Conservation (phyloP, 2,329 filamentous ascomycete species). For the Nothopassalora personata region DNA sequence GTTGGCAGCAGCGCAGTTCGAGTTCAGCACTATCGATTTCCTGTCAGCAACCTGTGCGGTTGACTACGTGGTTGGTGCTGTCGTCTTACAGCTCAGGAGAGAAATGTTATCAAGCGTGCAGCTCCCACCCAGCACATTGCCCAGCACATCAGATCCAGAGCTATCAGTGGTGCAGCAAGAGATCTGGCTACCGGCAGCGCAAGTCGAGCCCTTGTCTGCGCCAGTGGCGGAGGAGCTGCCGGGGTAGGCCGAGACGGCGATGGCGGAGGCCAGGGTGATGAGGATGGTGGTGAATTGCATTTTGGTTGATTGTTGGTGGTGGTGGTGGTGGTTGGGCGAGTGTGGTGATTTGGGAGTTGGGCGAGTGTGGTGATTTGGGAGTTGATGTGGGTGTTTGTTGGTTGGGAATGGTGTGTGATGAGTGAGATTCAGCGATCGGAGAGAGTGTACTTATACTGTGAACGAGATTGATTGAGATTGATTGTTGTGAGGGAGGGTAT, state of each 20-base stretch:
- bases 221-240: background rate
- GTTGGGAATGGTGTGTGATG: background rate
- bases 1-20: constrained; percentile 11
- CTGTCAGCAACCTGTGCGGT: no score
- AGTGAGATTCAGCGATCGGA: constrained; percentile 2
- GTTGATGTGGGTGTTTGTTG: background rate
- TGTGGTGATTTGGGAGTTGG: constrained; percentile 6
- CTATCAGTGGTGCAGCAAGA: constrained; percentile 16
- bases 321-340: constrained; percentile 1
- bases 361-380: constrained; percentile 8
- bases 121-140: constrained; percentile 13
- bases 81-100: background rate
- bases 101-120: constrained; percentile 10
- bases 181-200: constrained; percentile 3
- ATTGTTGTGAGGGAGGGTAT: background rate
- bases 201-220: background rate
- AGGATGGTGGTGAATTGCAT: constrained; percentile 19
- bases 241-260: constrained; percentile 8
- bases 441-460: constrained; percentile 11
- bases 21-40: constrained; percentile 1
- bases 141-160: background rate
- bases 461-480: background rate
- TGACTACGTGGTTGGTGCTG: no score
- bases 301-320: constrained; percentile 10
- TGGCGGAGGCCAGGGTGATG: constrained; percentile 9